These are phyloP conservation scores for Nannochloris sp. DNA, from an alignment of 139 green algal genomes.

Conservation along the genomic window DNA sequence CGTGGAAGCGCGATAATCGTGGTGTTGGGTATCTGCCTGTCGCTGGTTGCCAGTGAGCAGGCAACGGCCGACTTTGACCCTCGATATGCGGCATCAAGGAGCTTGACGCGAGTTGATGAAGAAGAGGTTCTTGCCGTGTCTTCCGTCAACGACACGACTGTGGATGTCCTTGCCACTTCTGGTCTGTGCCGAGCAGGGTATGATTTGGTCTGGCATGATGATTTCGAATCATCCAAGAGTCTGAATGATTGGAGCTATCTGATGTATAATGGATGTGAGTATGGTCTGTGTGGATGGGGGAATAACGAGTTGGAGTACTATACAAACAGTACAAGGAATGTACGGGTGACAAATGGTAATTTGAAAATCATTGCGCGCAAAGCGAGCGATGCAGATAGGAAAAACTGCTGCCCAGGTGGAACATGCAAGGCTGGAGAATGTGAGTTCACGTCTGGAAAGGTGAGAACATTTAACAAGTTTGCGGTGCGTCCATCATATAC, in stretches of 20 bases:
- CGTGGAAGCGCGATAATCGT: too few species aligned
- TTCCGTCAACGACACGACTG: too few species aligned
- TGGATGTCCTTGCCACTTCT: not conserved
- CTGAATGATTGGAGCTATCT: constrained; percentile 10
- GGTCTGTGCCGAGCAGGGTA: not conserved
- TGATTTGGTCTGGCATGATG: constrained; percentile 1
- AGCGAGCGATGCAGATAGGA: not conserved
- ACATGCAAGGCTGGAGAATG: constrained; percentile 3
- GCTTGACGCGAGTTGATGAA: too few species aligned
- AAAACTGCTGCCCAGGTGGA: not conserved
- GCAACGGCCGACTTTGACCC: not conserved
- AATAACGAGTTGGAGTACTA: constrained; percentile 12
- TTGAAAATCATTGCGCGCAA: constrained; percentile 8
- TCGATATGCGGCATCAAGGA: not conserved
- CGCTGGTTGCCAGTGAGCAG: not conserved
- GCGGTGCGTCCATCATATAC: not conserved
- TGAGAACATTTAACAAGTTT: constrained; percentile 14
- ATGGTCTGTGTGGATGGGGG: constrained; percentile 8
- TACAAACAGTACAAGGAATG: constrained; percentile 8
- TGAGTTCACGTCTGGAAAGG: constrained; percentile 8
- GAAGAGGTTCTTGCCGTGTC: too few species aligned
- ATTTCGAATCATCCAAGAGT: not conserved
- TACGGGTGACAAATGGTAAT: not conserved
- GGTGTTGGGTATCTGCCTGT: too few species aligned
- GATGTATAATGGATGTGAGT: constrained; percentile 8